Conservation (phyloP, 257 asterid species). For the Cynanchum wilfordii region DNA sequence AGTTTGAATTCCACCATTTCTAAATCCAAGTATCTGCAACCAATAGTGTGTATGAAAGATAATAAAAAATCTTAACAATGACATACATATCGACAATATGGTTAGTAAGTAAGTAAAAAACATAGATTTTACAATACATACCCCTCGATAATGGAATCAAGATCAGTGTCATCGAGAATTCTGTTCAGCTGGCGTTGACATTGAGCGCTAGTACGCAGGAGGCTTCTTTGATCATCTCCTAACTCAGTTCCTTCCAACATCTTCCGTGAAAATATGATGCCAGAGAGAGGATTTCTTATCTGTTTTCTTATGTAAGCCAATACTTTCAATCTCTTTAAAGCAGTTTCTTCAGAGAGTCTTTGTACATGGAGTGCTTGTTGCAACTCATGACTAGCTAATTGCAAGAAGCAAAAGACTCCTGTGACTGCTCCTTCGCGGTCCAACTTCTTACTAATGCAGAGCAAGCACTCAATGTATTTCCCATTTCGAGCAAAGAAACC, state of each 20-base stretch:
- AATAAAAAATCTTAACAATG: not conserved
- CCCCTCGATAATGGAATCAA: slow-evolving; percentile 88
- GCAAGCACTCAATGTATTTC: slow-evolving; percentile 67
- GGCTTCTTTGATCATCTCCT: slow-evolving; percentile 65
- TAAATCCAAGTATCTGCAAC: slow-evolving; percentile 70
- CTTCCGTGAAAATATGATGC: slow-evolving; percentile 74
- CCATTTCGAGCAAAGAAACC: slow-evolving; percentile 67
- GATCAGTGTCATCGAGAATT: slow-evolving; percentile 90
- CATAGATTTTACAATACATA: too few relatives aligned
- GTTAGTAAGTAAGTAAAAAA: too few relatives aligned
- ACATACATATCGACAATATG: not conserved
- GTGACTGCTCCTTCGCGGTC: slow-evolving; percentile 65
- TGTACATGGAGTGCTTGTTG: slow-evolving; percentile 93
- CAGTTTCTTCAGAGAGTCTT: slow-evolving; percentile 68
- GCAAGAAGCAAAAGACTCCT: slow-evolving; percentile 88
- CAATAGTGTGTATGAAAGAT: not conserved
- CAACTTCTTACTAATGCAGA: slow-evolving; percentile 71
- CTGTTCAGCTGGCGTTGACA: slow-evolving; percentile 84
- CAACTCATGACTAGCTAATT: slow-evolving; percentile 89
- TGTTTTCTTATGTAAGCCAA: slow-evolving; percentile 79
- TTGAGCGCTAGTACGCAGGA: slow-evolving; percentile 54
- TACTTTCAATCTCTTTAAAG: slow-evolving; percentile 59
- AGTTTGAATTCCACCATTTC: slow-evolving; percentile 90
- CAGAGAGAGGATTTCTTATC: slow-evolving; percentile 77
- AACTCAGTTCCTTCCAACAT: slow-evolving; percentile 74